Evolutionary conservation across 805 yeast species (phyloP), one percentile per base, ranked within the genome.

Genomic region (Candida taoyuanica): DNA sequence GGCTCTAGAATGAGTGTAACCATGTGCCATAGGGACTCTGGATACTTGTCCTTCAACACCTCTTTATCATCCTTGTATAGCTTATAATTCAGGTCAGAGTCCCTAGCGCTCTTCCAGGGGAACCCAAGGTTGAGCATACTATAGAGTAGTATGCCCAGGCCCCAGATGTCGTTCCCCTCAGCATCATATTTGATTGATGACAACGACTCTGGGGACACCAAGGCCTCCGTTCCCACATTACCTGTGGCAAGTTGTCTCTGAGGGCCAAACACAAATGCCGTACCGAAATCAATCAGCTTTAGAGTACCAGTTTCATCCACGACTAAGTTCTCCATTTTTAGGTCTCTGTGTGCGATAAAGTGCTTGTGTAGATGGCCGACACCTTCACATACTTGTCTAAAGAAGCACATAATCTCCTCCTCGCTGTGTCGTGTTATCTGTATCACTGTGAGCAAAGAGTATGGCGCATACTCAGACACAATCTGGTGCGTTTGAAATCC

Each of bases 181-280:
- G 96, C 96, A 25, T 78, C 78, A 56, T 88, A 88, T 26, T 77
- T 76, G 37, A 76, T 71, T 35, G 76, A 69, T 29, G 68, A 65
- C n/a, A 87, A 66, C 43, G 89, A 70, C 56, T 91, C 98, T 0
- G 98, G 98, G 0, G 96, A 89, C 39, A 88, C 67, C 53, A 91
- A 85, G 1, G 96, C 95, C 58, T 89, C 97, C 2, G 95, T 83
- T 6, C 98, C 98, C 8, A 87, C 94, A 9, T 87, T 71, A 2
- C 98, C 98, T 15, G 72, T 70, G 0, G 95, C 88, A 34, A 67
- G 62, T 7, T 77, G 73, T 16, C 74, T 69, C 33, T 70, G 69
- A 5, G 63, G 55, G 24, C 73, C 74, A 46, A 71, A 77, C 62
- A 78, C 77, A 15, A 83, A 83, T 0, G 97, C 93, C 5, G 93